Evolutionary conservation across 73 alveolate species (phyloP).

Genomic region (Paramecium tetraurelia): DNA sequence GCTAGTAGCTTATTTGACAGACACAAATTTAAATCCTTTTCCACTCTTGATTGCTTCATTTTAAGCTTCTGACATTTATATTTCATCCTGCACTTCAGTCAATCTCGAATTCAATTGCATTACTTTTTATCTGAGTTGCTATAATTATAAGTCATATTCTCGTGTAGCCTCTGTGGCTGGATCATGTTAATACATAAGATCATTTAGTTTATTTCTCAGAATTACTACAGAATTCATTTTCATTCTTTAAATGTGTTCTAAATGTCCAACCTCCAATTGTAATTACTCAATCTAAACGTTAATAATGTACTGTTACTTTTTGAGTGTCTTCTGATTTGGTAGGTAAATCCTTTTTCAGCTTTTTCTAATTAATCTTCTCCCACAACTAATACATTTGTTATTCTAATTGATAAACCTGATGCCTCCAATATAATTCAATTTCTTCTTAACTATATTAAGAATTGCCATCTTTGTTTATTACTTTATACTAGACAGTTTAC

Average conservation of each 20-base stretch:
- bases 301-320: neutral
- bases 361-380: neutral
- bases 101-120: neutral
- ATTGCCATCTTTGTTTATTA: neutral
- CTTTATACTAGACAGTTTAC: neutral
- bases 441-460: neutral
- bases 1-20: neutral
- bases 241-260: neutral
- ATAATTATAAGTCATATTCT: neutral
- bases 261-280: neutral
- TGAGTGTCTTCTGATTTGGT: neutral
- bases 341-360: neutral
- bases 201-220: neutral
- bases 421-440: conserved; percentile 8
- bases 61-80: neutral
- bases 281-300: neutral
- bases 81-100: neutral
- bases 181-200: neutral
- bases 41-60: conserved; percentile 11
- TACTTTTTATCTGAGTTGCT: neutral
- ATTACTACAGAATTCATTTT: neutral
- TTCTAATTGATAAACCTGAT: neutral
- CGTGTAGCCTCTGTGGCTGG: conserved; percentile 21
- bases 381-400: neutral
- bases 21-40: neutral